Evolutionary conservation across 768 basidiomycete genomes (phyloP), one percentile per base, ranked within the genome.

Genomic region (Albatrellus ellisii): DNA sequence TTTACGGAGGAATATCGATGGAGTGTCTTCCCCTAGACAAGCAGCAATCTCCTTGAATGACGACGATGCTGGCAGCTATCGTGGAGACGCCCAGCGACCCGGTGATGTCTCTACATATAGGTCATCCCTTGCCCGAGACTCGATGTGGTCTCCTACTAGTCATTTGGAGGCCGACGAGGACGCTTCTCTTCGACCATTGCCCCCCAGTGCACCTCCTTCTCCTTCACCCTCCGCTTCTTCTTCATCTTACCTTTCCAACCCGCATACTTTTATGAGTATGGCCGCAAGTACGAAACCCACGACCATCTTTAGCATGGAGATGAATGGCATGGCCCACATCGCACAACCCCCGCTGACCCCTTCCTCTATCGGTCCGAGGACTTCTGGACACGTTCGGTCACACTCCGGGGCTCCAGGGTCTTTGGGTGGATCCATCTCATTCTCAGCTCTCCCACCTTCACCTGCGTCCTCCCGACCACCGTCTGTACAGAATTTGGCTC

Each of bases 201-300:
- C 90, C 18, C 94, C 94, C 4, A 89, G 83, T 50, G 69, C 77
- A 4, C 86, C 88, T 9, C 85, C 83, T 9, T 91, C 88, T 0
- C 89, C 89, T 4, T 81, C 86, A 0, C 86, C 81, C 3, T 89
- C 85, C 2, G 76, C 72, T 42, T 88, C 80, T 2, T 88, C 85
- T 1, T 85, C 84, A 0, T 86, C 84, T 1, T 82, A 86, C 59
- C 70, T 87, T 21, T 87, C 87, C 4, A 73, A 85, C 52, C 73
- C 85, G 12, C 73, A 79, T 41, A 88, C 85, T 0, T 87, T 89
- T 60, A 71, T 75, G 53, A 86, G 83, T 54, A 79, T 81, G 54
- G 75, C 81, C 21, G 86, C 83, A 5, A 87, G 83, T 52, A 98
- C 92, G 10, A 95, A 95, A 59, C 92, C 90, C 2, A 98, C 92